These are phyloP conservation scores for Plasmodium malariae DNA, from an alignment of 169 alveolate genomes.

Conservation along the genomic window DNA sequence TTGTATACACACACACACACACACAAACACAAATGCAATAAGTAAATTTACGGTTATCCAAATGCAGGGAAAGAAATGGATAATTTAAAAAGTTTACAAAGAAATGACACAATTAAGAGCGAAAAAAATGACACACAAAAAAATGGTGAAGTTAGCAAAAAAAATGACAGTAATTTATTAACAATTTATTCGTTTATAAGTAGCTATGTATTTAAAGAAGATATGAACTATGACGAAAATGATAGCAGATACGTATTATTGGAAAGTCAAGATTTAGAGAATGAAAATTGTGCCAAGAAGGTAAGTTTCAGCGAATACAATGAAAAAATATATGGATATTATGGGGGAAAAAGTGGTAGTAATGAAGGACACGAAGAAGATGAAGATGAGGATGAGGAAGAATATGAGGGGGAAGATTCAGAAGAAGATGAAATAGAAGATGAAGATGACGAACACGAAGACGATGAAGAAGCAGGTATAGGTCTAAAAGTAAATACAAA, in stretches of 20 bases:
- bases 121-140: slow-evolving; percentile 14
- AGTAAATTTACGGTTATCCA: no score
- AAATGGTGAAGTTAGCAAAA: slow-evolving; percentile 19
- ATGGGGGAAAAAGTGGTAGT: neutral
- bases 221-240: slow-evolving; percentile 61
- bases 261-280: slow-evolving; percentile 56
- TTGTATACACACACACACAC: neutral
- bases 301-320: slow-evolving; percentile 40
- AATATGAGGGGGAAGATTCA: neutral
- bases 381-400: neutral
- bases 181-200: slow-evolving; percentile 65
- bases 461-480: neutral
- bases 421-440: slow-evolving; percentile 1
- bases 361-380: neutral
- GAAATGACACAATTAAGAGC: slow-evolving; percentile 6
- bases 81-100: slow-evolving; percentile 1
- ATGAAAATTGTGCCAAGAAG: slow-evolving; percentile 23
- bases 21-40: slow-evolving; percentile 11
- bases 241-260: slow-evolving; percentile 48
- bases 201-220: slow-evolving; percentile 63
- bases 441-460: slow-evolving; percentile 1
- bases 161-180: slow-evolving; percentile 49
- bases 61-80: slow-evolving; percentile 38
- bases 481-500: slow-evolving; percentile 1
- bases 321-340: slow-evolving; percentile 46